A percentile compares a stretch with the other conserved stretches of the same genome.
Evolutionary conservation across 331 rosid species (phyloP).

Genomic region (Spiraea crenata): DNA sequence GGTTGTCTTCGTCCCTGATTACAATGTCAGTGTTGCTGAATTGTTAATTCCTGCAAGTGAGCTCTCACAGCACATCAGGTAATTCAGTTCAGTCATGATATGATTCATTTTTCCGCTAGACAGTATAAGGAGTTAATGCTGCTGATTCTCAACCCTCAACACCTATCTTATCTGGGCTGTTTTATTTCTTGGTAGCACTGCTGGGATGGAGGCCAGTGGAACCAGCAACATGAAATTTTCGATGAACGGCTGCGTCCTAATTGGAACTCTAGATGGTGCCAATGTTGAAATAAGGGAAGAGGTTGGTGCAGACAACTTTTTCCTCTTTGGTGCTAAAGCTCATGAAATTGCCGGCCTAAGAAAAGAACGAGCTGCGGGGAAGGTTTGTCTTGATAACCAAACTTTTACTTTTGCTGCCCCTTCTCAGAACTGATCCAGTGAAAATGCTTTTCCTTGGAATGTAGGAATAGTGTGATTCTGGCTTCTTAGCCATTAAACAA

Average conservation of each 20-base stretch:
- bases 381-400: constrained; percentile 51
- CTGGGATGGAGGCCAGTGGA: constrained; percentile 99
- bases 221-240: constrained; percentile 99
- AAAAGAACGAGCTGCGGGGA: constrained; percentile 89
- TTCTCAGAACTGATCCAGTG: background rate
- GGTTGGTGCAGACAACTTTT: constrained; percentile 93
- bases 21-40: constrained; percentile 96
- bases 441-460: background rate
- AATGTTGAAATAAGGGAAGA: constrained; percentile 95
- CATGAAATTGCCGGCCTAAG: constrained; percentile 89
- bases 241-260: constrained; percentile 90
- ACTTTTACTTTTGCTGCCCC: constrained; percentile 16
- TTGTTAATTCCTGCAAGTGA: constrained; percentile 95
- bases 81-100: constrained; percentile 16
- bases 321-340: constrained; percentile 94
- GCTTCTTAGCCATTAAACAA: background rate
- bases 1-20: constrained; percentile 95
- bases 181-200: constrained; percentile 58
- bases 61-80: constrained; percentile 97
- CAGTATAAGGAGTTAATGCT: background rate
- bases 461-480: constrained; percentile 4
- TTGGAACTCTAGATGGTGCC: constrained; percentile 99
- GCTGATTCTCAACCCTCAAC: background rate
- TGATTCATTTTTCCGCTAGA: constrained; percentile 1
- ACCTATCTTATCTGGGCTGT: background rate